Evolutionary conservation across 495 filamentous ascomycete species (phyloP), one percentile per base, ranked within the genome.

Genomic region (Glarea lozoyensis): DNA sequence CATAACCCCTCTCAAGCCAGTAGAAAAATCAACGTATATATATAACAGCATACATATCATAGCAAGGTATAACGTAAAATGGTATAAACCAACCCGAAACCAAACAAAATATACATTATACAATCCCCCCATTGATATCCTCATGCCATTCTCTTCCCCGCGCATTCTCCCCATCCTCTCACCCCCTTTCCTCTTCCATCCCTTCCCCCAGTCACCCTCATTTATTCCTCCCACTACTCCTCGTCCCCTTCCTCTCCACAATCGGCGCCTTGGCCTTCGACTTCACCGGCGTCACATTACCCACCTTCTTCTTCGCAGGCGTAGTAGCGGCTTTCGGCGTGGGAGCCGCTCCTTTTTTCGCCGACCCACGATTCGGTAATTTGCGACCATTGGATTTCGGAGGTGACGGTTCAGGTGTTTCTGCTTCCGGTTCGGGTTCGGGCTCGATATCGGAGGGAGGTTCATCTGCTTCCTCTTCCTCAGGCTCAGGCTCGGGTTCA

Each of bases 401-500:
- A 16, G 37, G 42, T 5, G 48, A 36, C 3, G 35, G 22, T 16
- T 46, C 34, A 22, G 16, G 24, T 27, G 43, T 37, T 42, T 50
- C 37, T 18, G 38, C 43, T 30, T 46, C 37, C 23, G 40, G 37
- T 39, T 51, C 43, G 1, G 17, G 20, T 13, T 38, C 42, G 9
- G 35, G 16, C 5, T 13, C 10, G 16, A 10, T 20, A 18, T 25
- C 33, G 13, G 34, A 29, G 1, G 40, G 30, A 4, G 43, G 34
- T 18, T 45, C 43, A 23, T 3, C 30, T 10, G 10, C 16, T 3
- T 21, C 11, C 34, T 40, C 44, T n/a, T 23, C 24, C 6, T 47
- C 37, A 27, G 20, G 33, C 20, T 49, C 41, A n/a, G 42, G 32
- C 24, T 37, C 42, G 18, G 49, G 45, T 34, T 49, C 41, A 47